Base-by-base conservation (phyloP, 257 asterid genomes). In the Jasminum sambac region DNA sequence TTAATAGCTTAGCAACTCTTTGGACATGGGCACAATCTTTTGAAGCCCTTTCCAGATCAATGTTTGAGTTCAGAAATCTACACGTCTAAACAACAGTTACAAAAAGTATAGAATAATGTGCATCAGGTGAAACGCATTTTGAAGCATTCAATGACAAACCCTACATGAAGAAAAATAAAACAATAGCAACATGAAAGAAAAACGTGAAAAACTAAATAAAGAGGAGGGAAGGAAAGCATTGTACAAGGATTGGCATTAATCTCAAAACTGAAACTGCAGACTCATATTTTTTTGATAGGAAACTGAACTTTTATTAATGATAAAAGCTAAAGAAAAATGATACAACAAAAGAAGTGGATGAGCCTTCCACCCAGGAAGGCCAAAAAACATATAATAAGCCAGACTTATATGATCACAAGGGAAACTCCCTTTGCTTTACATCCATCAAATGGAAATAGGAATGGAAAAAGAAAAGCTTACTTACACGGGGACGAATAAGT, bases 401-500 rank as follows among this genome's bases (percentile, higher is more conserved):
- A 17, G 2, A 50, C 25, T 50, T 12, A 10, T 55, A 55, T 55
- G 23, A 55, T 7, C 9, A 55, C 5, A 6, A 8, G 36, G 14
- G 62, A 23, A 9, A 52, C 19, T 13, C 62, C 23, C 62, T 55
- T 19, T 19, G 8, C 52, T 59, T 63, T 3, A 4, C 23, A 30
- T 37, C 11, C 23, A 30, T 24, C n/a, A 38, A 19, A 63, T 58
- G 11, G 17, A 62, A 67, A 30, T 36, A 2, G 11, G 50, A 61
- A 74, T 36, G 73, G 16, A 40, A 61, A 57, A 67, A 64, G 61
- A 71, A 30, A 52, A 6, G 68, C 70, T 46, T 60, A 48, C 98
- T 85, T 82, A 95, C 99, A 77, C 94, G 82, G 50, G 94, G 85
- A 59, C 99, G 99, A 74, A 95, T 91, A 59, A 95, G 96, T 79